Percentiles rank a stretch among this genome's conserved stretches.
Conservation (phyloP, 2,329 filamentous ascomycete species). For the Pyricularia sp. region DNA sequence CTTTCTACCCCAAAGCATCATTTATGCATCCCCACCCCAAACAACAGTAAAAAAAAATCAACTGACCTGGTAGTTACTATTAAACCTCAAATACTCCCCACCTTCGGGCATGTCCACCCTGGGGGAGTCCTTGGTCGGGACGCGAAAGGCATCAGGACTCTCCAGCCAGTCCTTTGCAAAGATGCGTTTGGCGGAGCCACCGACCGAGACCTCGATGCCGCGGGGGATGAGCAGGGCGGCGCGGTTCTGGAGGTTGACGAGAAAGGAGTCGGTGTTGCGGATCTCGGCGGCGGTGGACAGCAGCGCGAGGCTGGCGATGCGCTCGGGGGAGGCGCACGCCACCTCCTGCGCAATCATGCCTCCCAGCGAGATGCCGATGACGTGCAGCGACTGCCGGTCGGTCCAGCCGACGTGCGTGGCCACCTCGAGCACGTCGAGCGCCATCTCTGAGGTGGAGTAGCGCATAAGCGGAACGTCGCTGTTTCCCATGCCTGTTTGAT, state of each 20-base stretch:
- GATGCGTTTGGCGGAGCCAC: conserved; percentile 53
- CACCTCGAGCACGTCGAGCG: conserved; percentile 64
- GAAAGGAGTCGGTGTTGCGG: conserved; percentile 53
- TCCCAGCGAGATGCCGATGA: conserved; percentile 75
- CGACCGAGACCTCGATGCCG: conserved; percentile 55
- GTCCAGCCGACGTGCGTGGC: conserved; percentile 53
- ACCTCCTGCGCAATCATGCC: conserved; percentile 91
- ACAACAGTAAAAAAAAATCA: too few species aligned
- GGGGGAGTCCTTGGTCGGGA: conserved; percentile 25
- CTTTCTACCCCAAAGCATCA: too few species aligned
- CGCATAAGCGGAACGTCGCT: conserved; percentile 68
- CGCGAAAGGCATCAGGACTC: conserved; percentile 45
- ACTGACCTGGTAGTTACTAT: conserved; percentile 23
- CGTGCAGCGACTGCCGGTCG: conserved; percentile 41
- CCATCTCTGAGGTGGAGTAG: conserved; percentile 82
- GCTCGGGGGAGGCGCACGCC: conserved; percentile 39
- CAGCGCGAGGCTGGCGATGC: conserved; percentile 47
- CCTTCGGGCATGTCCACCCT: conserved; percentile 9
- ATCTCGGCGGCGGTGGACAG: conserved; percentile 52
- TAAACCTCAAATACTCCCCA: conserved; percentile 44
- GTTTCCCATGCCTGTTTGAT: conserved; percentile 53
- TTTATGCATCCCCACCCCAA: too few species aligned
- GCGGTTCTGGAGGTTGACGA: conserved; percentile 54
- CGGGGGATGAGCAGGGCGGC: conserved; percentile 58
- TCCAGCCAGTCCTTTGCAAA: conserved; percentile 58